Conservation (phyloP, 306 rosid species). For the Ceratonia siliqua region DNA sequence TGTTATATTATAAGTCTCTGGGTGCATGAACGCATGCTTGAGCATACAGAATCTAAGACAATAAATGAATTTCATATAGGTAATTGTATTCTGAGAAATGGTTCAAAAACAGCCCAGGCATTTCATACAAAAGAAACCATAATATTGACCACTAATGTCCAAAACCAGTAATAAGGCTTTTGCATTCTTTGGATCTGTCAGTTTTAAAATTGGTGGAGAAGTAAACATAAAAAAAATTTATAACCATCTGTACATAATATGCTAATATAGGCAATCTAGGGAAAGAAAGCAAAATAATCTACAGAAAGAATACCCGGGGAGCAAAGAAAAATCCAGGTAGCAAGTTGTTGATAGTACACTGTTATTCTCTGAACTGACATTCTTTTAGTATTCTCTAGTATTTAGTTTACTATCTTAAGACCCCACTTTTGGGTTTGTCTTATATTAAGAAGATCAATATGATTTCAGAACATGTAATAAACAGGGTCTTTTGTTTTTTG, state of each 20-base stretch:
- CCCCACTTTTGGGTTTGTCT: neutral
- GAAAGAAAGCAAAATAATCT: neutral
- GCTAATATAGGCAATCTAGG: neutral
- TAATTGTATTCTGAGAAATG: neutral
- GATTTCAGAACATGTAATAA: neutral
- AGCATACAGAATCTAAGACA: neutral
- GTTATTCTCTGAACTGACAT: neutral
- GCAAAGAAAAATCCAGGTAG: neutral
- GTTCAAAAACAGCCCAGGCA: neutral
- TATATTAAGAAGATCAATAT: neutral
- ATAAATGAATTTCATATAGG: neutral
- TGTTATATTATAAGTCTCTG: neutral
- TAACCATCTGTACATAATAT: neutral
- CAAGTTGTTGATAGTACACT: neutral
- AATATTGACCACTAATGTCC: neutral
- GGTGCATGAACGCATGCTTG: neutral
- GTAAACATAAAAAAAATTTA: neutral
- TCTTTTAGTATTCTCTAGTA: neutral
- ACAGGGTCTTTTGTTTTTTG: neutral
- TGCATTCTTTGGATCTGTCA: neutral
- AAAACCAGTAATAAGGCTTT: neutral
- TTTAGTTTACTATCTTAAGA: neutral
- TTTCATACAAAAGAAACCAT: neutral
- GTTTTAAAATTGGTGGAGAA: neutral
- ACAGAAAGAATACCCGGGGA: neutral